phyloP scores from a whole-genome alignment of 148 eudicot genomes.

The Rhododendron griersonianum region DNA sequence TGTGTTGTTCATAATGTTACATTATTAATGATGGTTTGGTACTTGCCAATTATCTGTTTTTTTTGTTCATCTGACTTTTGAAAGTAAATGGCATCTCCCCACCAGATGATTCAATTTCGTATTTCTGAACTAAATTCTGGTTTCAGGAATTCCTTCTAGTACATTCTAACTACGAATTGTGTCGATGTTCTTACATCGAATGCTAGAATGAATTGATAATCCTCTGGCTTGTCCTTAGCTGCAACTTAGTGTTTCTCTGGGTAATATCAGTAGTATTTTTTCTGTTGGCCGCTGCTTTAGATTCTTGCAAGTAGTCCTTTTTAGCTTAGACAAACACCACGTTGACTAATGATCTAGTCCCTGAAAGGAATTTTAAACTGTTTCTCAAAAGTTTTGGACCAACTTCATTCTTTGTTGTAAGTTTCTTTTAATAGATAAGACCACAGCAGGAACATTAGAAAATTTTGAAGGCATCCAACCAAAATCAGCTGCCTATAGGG shows the following conservation, averaged over 20 bases:
- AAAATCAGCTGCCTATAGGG: not conserved
- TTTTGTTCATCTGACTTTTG: not conserved
- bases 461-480: not conserved
- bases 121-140: not conserved
- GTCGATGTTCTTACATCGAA: not conserved
- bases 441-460: not conserved
- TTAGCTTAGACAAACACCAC: not conserved
- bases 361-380: not conserved
- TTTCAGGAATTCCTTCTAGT: not conserved
- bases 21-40: not conserved
- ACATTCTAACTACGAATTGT: not conserved
- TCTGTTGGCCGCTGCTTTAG: not conserved
- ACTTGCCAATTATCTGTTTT: not conserved
- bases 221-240: not conserved
- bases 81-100: not conserved
- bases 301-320: not conserved
- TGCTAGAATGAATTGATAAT: not conserved
- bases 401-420: not conserved
- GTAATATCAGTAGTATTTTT: not conserved
- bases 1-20: constrained; percentile 23
- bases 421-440: not conserved
- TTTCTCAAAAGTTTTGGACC: not conserved
- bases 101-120: not conserved
- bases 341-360: not conserved
- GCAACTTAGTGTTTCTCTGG: not conserved